Evolutionary conservation across 1,284 basidiomycete species (phyloP), one percentile per base, ranked within the genome.

Genomic region (Phellinidium pouzarii): DNA sequence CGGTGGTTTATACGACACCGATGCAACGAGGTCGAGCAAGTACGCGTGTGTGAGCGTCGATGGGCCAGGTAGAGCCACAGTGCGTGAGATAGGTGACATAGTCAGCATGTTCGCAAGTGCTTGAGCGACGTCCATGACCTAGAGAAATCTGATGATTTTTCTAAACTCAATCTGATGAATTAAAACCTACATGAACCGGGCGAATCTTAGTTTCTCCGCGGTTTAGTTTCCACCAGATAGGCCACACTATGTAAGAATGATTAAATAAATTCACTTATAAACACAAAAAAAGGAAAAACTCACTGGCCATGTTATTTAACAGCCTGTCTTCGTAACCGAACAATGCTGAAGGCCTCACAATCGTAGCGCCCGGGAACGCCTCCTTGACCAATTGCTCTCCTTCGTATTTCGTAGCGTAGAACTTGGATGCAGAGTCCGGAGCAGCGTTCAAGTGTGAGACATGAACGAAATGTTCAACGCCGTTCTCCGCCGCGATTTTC

Each of bases 191-290:
- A 79, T 98, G 94, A 37, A 89, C 90, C 1, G 96, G 95, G 36
- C 91, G 86, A 68, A 91, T 81, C 71, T 82, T 84, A 20, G 95
- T 95, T 67, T 87, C 71, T 47, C 83, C 90, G 62, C 87, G 71
- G 75, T 98, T 99, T 59, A 98, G 78, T 66, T 91, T 89, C 91
- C 87, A 97, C 75, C 91, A 88, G 59, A 92, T 86, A n/a, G 95
- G 89, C 79, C 87, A 95, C 61, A 81, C 91, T 91, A 40, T 25
- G 4, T 60, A 45, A 58, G 54, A 48, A 31, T 19, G 29, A 48
- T 41, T 19, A 17, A 57, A 31, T n/a, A 48, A 42, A 43, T n/a
- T n/a, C n/a, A n/a, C n/a, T n/a, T n/a, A n/a, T n/a, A n/a, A n/a
- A n/a, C n/a, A n/a, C n/a, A 53, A 53, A 27, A 29, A 37, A 45